These are phyloP conservation scores for Spizellomyces punctatus DNA, from an alignment of 192 early-diverging fungal species.

Conservation along the genomic window DNA sequence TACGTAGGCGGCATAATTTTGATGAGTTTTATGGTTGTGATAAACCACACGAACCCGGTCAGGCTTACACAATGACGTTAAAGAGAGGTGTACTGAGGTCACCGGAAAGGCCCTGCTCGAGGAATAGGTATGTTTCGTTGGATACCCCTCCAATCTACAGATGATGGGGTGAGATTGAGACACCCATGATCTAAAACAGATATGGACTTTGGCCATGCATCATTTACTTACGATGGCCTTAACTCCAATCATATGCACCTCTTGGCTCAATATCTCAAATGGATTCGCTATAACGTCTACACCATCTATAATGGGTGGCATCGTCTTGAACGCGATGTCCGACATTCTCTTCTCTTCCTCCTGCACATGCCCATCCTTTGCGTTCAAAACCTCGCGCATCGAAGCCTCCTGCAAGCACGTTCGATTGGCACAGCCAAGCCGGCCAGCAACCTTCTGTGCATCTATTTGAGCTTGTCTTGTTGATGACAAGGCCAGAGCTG, in stretches of 20 bases:
- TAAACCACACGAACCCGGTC: background rate
- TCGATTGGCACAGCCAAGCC: background rate
- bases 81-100: constrained; percentile 12
- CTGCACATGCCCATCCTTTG: background rate
- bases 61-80: constrained; percentile 29
- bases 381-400: constrained; percentile 19
- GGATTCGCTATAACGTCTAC: constrained; percentile 27
- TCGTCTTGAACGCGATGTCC: background rate
- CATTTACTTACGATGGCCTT: constrained; percentile 7
- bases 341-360: constrained; percentile 1
- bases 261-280: constrained; percentile 10
- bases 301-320: constrained; percentile 25
- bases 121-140: constrained; percentile 33
- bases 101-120: constrained; percentile 20
- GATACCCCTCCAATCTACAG: constrained; percentile 26
- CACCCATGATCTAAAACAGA: background rate
- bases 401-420: constrained; percentile 16
- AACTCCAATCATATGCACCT: background rate
- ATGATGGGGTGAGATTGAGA: background rate
- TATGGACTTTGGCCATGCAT: background rate
- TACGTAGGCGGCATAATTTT: background rate
- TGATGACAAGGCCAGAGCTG: constrained; percentile 13
- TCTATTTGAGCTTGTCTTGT: background rate
- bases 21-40: background rate
- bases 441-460: background rate